Percentiles rank a stretch among this genome's conserved stretches.
Conservation (phyloP, 306 rosid genomes). For the Lathyrus sativus region DNA sequence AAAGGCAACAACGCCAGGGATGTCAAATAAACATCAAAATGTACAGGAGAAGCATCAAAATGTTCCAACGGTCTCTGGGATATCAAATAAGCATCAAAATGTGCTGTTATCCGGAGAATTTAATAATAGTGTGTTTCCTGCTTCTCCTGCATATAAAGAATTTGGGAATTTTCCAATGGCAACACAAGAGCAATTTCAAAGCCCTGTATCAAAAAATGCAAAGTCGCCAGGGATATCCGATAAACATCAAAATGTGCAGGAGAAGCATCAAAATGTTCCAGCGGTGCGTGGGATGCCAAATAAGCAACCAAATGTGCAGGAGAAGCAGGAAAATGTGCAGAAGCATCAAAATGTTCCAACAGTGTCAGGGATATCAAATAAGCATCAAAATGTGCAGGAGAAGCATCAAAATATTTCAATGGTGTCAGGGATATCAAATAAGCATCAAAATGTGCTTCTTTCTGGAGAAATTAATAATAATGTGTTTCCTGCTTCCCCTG, state of each 20-base stretch:
- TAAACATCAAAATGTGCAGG: too few species aligned
- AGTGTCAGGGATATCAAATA: too few species aligned
- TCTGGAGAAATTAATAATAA: too few species aligned
- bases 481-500: too few species aligned
- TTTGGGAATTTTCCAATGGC: conserved; percentile 38
- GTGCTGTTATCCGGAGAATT: conserved; percentile 54
- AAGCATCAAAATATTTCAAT: too few species aligned
- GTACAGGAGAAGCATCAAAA: too few species aligned
- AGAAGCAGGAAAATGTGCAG: conserved; percentile 43
- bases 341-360: too few species aligned
- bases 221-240: not conserved
- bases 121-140: conserved; percentile 43
- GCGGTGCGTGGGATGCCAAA: conserved; percentile 27
- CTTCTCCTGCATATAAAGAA: conserved; percentile 48
- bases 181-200: conserved; percentile 50
- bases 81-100: conserved; percentile 49
- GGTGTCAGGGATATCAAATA: too few species aligned
- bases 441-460: too few species aligned
- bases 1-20: conserved; percentile 26
- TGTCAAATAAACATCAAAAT: too few species aligned
- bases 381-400: too few species aligned
- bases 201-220: conserved; percentile 42
- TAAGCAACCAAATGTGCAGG: conserved; percentile 47
- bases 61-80: conserved; percentile 33
- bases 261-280: too few species aligned